phyloP scores from a whole-genome alignment of 2,329 filamentous ascomycete genomes.

The Cercospora sesami region DNA sequence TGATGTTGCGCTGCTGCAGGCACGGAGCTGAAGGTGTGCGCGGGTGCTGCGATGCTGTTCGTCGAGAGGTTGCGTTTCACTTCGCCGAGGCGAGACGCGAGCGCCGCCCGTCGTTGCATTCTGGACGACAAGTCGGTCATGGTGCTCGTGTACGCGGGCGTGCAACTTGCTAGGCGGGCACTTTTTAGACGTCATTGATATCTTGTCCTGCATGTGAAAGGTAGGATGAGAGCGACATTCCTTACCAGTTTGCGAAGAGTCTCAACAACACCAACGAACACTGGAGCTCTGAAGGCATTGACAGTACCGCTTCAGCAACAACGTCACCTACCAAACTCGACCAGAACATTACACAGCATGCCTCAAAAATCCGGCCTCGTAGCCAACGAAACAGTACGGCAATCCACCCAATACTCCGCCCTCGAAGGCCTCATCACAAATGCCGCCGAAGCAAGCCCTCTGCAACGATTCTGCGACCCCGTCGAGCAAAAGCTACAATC shows the following conservation, averaged over 20 bases:
- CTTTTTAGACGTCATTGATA: slow-evolving; percentile 12
- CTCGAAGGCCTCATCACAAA: slow-evolving; percentile 19
- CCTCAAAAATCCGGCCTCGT: slow-evolving; percentile 23
- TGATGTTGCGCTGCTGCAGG: neutral
- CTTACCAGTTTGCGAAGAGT: neutral
- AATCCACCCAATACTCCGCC: slow-evolving; percentile 21
- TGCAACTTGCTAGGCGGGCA: neutral
- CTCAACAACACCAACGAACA: neutral
- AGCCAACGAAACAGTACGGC: slow-evolving; percentile 21
- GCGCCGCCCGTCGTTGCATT: neutral
- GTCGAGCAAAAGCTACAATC: slow-evolving; percentile 25
- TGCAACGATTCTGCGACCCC: slow-evolving; percentile 28
- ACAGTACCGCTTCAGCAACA: neutral
- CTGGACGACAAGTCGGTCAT: neutral
- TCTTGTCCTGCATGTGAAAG: slow-evolving; percentile 1
- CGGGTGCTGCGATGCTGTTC: slow-evolving; percentile 12
- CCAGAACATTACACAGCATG: slow-evolving; percentile 18
- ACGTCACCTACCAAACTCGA: neutral
- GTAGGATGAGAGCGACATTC: slow-evolving; percentile 3
- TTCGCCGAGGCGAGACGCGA: slow-evolving; percentile 16
- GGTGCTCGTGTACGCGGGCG: neutral
- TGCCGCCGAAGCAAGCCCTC: slow-evolving; percentile 16
- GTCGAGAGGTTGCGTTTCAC: slow-evolving; percentile 21
- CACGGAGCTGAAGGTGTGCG: slow-evolving; percentile 2
- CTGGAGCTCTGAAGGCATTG: neutral